A percentile compares a stretch with the other conserved stretches of the same genome.
These are phyloP conservation scores for Cutaneotrichosporon sp. DNA, from an alignment of 1,284 basidiomycete genomes.

Conservation along the genomic window DNA sequence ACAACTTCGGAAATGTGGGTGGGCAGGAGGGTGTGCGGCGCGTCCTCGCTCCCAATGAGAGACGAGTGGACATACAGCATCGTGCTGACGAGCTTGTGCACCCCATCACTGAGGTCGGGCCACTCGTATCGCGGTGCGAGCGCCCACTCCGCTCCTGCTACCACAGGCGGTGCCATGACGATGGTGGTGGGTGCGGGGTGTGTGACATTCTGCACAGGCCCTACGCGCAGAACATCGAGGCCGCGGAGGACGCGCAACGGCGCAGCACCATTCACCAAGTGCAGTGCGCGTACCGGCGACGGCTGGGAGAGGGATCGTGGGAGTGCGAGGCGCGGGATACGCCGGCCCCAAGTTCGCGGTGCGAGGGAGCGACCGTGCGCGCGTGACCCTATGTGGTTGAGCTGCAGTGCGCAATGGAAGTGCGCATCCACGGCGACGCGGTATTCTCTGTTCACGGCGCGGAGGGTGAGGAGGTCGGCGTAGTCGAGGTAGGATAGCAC, in stretches of 20 bases:
- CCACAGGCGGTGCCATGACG: not conserved
- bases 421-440: not conserved
- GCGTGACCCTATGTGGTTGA: not conserved
- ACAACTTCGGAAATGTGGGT: not conserved
- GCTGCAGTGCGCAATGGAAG: conserved; percentile 1
- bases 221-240: not conserved
- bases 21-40: conserved; percentile 5
- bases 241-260: conserved; percentile 5
- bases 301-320: not conserved
- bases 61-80: conserved; percentile 1
- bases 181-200: not conserved
- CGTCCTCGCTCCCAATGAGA: conserved; percentile 1
- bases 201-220: conserved; percentile 4
- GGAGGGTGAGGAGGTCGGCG: conserved; percentile 1
- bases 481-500: not conserved
- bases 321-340: not conserved
- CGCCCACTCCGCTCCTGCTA: not conserved
- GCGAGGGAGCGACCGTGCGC: not conserved
- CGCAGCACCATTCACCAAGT: not conserved
- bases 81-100: not conserved
- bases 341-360: not conserved
- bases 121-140: conserved; percentile 3
- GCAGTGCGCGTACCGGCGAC: not conserved
- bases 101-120: conserved; percentile 3
- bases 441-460: not conserved